Conservation (phyloP, 2,329 filamentous ascomycete species). For the Aspergillus candidus region DNA sequence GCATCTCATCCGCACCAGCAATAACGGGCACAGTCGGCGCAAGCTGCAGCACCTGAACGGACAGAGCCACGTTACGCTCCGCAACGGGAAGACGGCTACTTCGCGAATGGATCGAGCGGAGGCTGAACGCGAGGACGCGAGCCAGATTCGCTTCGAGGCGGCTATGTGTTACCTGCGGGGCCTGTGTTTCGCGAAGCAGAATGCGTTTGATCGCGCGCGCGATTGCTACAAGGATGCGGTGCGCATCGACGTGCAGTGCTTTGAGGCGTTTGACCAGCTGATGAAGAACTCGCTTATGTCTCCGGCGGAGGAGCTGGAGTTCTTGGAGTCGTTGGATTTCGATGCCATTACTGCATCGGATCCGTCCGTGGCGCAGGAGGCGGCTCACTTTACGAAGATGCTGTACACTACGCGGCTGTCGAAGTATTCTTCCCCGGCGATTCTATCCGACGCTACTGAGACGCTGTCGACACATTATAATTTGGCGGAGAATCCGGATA, state of each 20-base stretch:
- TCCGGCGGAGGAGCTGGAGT: conserved; percentile 83
- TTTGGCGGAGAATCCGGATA: conserved; percentile 76
- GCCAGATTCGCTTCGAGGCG: conserved; percentile 80
- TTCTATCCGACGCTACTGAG: conserved; percentile 80
- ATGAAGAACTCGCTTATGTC: conserved; percentile 93
- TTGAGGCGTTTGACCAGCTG: conserved; percentile 94
- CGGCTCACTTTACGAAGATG: conserved; percentile 89
- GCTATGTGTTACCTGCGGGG: conserved; percentile 96
- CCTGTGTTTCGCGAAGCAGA: conserved; percentile 92
- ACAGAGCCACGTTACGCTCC: conserved; percentile 45
- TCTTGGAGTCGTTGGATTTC: conserved; percentile 84
- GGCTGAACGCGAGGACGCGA: conserved; percentile 61
- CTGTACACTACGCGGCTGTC: conserved; percentile 92
- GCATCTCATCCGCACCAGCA: conserved; percentile 69
- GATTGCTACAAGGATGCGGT: conserved; percentile 98
- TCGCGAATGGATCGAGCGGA: conserved; percentile 54
- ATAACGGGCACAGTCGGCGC: conserved; percentile 58
- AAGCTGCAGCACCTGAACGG: conserved; percentile 65
- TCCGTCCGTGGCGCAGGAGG: conserved; percentile 68
- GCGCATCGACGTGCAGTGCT: conserved; percentile 94
- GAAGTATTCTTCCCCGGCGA: conserved; percentile 82
- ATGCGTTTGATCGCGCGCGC: conserved; percentile 93
- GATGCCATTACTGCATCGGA: conserved; percentile 69
- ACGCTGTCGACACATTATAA: conserved; percentile 91
- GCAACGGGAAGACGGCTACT: conserved; percentile 41